Conservation (phyloP, 768 basidiomycete species). For the Tylopilus sp. region DNA sequence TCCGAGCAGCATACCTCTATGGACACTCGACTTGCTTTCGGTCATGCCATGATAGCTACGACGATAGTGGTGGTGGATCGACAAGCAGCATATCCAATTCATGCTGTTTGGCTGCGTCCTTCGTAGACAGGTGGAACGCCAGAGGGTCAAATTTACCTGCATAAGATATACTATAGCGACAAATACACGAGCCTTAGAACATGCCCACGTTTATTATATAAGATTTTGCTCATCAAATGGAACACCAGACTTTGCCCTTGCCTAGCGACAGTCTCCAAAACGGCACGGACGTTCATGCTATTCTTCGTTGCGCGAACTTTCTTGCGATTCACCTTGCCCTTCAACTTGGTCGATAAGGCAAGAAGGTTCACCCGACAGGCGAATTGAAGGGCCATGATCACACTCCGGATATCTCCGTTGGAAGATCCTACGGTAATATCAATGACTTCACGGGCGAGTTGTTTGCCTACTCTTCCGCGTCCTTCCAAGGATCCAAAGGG, state of each 20-base stretch:
- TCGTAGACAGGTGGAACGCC: conserved; percentile 49
- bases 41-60: conserved; percentile 55
- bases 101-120: conserved; percentile 60
- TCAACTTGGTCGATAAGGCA: conserved; percentile 12
- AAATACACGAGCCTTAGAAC: not conserved
- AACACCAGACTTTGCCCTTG: conserved; percentile 88
- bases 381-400: conserved; percentile 92
- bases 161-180: conserved; percentile 4
- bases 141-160: conserved; percentile 76
- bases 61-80: conserved; percentile 56
- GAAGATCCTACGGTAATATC: conserved; percentile 78
- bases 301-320: conserved; percentile 17
- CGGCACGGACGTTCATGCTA: conserved; percentile 25
- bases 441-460: conserved; percentile 62
- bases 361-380: conserved; percentile 49
- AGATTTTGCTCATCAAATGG: conserved; percentile 87
- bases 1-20: conserved; percentile 52
- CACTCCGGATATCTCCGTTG: conserved; percentile 90
- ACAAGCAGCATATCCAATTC: conserved; percentile 52
- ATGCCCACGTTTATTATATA: conserved; percentile 86
- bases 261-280: conserved; percentile 73
- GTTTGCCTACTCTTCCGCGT: conserved; percentile 16
- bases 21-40: conserved; percentile 72
- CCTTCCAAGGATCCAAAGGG: conserved; percentile 40
- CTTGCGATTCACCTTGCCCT: conserved; percentile 33